A percentile compares a stretch with the other conserved stretches of the same genome.
phyloP scores from a whole-genome alignment of 345 rosid genomes.

The Lepidium aucheri region DNA sequence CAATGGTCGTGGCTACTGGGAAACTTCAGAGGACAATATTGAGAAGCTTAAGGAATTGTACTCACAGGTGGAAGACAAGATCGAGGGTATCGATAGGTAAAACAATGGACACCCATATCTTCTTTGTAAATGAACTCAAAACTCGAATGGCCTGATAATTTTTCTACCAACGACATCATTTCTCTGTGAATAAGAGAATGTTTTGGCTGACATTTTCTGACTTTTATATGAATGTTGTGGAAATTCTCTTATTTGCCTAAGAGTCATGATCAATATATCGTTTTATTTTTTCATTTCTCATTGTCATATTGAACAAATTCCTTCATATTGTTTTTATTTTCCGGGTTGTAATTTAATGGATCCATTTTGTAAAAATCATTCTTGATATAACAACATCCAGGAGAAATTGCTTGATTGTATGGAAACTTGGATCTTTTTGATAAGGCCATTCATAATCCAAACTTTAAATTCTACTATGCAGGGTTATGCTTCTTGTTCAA shows the following conservation, averaged over 20 bases:
- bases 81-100: conserved; percentile 86
- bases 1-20: conserved; percentile 98
- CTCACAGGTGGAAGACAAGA: conserved; percentile 94
- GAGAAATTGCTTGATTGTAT: no score
- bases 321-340: no score
- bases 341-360: no score
- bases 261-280: not conserved
- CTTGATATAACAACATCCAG: not conserved
- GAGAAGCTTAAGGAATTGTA: conserved; percentile 86
- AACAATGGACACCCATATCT: not conserved
- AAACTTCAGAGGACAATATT: conserved; percentile 67
- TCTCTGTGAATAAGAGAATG: conserved; percentile 34
- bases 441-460: no score
- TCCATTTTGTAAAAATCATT: not conserved
- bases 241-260: not conserved
- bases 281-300: not conserved
- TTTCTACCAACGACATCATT: conserved; percentile 11
- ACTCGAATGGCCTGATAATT: not conserved
- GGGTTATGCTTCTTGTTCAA: no score
- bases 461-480: no score
- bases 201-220: conserved; percentile 27
- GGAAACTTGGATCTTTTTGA: no score
- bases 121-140: conserved; percentile 14
- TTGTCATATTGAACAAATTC: not conserved
- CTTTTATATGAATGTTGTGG: conserved; percentile 20